Conservation (phyloP, 495 filamentous ascomycete genomes). For the Xylaria telfairii region DNA sequence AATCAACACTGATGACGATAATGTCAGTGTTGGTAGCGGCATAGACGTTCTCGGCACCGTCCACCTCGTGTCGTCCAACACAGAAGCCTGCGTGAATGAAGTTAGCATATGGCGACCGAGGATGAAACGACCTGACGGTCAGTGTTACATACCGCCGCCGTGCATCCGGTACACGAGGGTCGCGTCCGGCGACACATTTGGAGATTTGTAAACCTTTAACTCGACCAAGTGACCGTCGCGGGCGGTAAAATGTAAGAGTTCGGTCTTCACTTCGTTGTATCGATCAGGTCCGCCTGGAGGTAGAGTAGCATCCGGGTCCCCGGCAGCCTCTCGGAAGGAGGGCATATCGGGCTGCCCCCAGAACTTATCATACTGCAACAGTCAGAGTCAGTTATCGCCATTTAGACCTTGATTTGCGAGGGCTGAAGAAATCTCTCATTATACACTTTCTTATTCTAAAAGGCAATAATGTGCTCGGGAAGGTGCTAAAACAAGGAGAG, state of each 20-base stretch:
- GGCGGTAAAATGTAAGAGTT: constrained; percentile 31
- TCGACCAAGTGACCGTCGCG: constrained; percentile 33
- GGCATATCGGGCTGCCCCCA: constrained; percentile 33
- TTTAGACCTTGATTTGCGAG: no score
- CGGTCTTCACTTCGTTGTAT: constrained; percentile 31
- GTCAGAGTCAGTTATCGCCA: no score
- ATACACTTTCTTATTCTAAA: no score
- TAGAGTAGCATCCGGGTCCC: constrained; percentile 30
- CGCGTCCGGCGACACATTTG: constrained; percentile 25
- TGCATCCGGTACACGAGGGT: constrained; percentile 37
- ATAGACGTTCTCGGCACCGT: constrained; percentile 37
- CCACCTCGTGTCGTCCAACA: constrained; percentile 33
- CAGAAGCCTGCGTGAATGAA: constrained; percentile 24
- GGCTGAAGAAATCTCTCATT: no score
- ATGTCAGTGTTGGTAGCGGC: constrained; percentile 34
- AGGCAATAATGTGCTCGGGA: no score
- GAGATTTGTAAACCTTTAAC: constrained; percentile 37
- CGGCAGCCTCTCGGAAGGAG: constrained; percentile 28
- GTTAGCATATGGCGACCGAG: constrained; percentile 4
- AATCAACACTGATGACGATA: constrained; percentile 34
- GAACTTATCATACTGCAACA: constrained; percentile 9
- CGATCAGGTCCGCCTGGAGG: constrained; percentile 32
- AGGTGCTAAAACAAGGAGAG: no score
- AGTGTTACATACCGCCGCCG: constrained; percentile 32
- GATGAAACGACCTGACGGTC: background rate